Evolutionary conservation across 2,329 filamentous ascomycete species (phyloP), one percentile per base, ranked within the genome.

Genomic region (Tolypocladium ophioglossoides): DNA sequence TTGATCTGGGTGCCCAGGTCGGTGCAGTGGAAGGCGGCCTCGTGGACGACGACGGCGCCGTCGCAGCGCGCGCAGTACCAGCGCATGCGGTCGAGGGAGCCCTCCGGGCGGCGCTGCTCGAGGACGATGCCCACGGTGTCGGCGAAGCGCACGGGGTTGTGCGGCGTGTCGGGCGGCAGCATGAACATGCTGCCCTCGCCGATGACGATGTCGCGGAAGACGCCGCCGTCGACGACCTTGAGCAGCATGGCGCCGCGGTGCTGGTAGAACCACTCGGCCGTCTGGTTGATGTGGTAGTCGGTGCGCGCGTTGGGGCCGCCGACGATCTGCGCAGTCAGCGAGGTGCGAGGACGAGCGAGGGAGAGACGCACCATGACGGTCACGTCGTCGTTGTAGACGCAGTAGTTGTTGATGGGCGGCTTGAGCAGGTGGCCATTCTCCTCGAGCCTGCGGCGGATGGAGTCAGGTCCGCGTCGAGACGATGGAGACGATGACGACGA

Each of bases 201-300:
- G 73, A 97, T 96, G 66, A 91, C 78, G 59, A 97, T 83, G 72
- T 97, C 92, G 60, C 84, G 80, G 72, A 95, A 95, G 50, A 74
- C 56, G 68, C 78, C 69, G 55, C 77, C 71, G 58, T 96, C 90
- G 59, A 96, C 88, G 18, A 94, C 87, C 69, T 95, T 95, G 62
- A 99, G 86, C 55, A 94, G 78, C 92, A 97, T 96, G 61, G 86
- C 85, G 61, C 94, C 94, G 64, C 85, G 85, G 80, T 96, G 84
- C 72, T 97, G 92, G 79, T 94, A 97, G 83, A 97, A 99, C 86
- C 91, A 97, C 72, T 97, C 94, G 14, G 94, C 85, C 0, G 92
- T 97, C 64, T 84, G 77, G 78, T 97, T 97, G 80, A 97, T 92
- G 79, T 97, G 94, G 78, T 96, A 99, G 78, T 97, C 94, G 54